Conservation (phyloP, 768 basidiomycete genomes). For the Mrakia gelida region DNA sequence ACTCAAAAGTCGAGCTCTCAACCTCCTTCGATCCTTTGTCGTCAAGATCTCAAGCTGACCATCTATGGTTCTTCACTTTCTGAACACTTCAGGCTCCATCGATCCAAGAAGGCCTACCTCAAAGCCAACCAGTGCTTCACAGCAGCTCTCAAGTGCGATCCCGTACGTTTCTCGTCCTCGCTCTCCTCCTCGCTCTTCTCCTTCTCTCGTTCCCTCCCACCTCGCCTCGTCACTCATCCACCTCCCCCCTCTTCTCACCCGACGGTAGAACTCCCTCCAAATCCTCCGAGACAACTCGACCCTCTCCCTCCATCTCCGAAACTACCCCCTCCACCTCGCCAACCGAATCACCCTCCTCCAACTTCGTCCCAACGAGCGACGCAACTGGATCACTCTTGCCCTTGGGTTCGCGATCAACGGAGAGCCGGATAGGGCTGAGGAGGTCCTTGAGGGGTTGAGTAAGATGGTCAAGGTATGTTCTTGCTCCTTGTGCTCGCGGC, state of each 20-base stretch:
- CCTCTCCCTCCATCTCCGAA: conserved; percentile 79
- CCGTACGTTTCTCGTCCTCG: conserved; percentile 52
- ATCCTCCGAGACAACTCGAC: conserved; percentile 85
- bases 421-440: conserved; percentile 63
- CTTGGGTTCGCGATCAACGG: conserved; percentile 83
- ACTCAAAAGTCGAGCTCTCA: not conserved
- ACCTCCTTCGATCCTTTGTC: not conserved
- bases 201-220: not conserved
- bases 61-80: not conserved
- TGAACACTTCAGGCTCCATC: conserved; percentile 5
- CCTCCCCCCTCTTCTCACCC: not conserved
- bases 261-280: conserved; percentile 79
- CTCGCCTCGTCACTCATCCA: not conserved
- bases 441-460: conserved; percentile 68
- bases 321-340: conserved; percentile 71
- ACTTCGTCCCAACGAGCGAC: conserved; percentile 72
- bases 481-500: too few relatives aligned
- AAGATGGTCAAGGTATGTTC: conserved; percentile 61
- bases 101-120: conserved; percentile 30
- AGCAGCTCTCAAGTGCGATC: conserved; percentile 82
- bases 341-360: conserved; percentile 75
- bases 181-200: not conserved
- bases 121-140: conserved; percentile 85
- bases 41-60: too few relatives aligned
- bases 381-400: conserved; percentile 85